phyloP scores from a whole-genome alignment of 129 eudicot genomes.

The Centella asiatica region DNA sequence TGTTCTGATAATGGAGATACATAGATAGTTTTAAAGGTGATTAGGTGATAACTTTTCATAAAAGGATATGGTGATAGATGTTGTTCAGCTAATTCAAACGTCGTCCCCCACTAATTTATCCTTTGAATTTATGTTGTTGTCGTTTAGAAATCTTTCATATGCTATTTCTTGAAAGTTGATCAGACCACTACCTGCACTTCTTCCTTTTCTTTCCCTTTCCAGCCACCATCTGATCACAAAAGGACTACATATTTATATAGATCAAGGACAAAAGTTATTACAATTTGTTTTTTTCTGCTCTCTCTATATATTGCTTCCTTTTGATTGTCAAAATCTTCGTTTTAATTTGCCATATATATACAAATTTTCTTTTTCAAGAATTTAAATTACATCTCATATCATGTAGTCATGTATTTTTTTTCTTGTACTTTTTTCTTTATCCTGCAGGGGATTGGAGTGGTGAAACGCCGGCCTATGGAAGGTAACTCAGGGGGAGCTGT shows the following conservation, averaged over 20 bases:
- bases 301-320: constrained; percentile 1
- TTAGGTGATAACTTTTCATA: constrained; percentile 23
- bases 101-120: constrained; percentile 35
- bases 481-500: background rate
- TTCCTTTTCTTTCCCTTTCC: constrained; percentile 23
- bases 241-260: too few relatives aligned
- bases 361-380: too few relatives aligned
- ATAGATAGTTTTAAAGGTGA: constrained; percentile 1
- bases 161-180: constrained; percentile 42
- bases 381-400: too few relatives aligned
- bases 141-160: constrained; percentile 22
- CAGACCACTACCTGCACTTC: constrained; percentile 18
- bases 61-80: constrained; percentile 33
- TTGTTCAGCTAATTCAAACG: constrained; percentile 36
- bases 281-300: constrained; percentile 22
- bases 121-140: constrained; percentile 21
- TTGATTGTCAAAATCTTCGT: too few relatives aligned
- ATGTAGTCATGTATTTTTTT: constrained; percentile 29
- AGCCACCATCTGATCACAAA: constrained; percentile 26
- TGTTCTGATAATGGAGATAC: background rate
- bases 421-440: constrained; percentile 12
- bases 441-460: constrained; percentile 40
- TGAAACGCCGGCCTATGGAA: constrained; percentile 51
- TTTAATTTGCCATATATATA: too few relatives aligned
- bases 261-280: constrained; percentile 23